phyloP scores from a whole-genome alignment of 805 yeast genomes.

The Suhomyces prunicola region DNA sequence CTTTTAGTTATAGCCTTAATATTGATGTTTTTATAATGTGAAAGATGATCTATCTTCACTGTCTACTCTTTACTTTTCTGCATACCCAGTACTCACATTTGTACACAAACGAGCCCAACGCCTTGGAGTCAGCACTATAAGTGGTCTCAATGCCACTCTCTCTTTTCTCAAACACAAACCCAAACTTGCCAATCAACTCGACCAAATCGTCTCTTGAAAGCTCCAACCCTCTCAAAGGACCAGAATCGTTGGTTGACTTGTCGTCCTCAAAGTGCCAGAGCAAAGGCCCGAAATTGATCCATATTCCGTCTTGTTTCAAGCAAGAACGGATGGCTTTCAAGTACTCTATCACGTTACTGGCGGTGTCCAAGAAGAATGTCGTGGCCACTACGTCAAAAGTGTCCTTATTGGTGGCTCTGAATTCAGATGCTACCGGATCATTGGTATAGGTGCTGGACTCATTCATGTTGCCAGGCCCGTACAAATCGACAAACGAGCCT shows the following conservation, averaged over 20 bases:
- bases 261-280: conserved; percentile 70
- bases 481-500: conserved; percentile 68
- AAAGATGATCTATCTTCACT: too few relatives aligned
- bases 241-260: conserved; percentile 25
- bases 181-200: conserved; percentile 42
- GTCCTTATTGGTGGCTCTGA: conserved; percentile 37
- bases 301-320: conserved; percentile 44
- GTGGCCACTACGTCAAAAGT: conserved; percentile 49
- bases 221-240: conserved; percentile 56
- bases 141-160: conserved; percentile 45
- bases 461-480: conserved; percentile 47
- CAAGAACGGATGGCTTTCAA: conserved; percentile 46
- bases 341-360: conserved; percentile 57
- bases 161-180: conserved; percentile 48
- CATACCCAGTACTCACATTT: conserved; percentile 72
- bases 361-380: conserved; percentile 63
- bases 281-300: conserved; percentile 69
- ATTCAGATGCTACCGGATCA: conserved; percentile 38
- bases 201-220: conserved; percentile 54
- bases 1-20: too few relatives aligned
- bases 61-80: conserved; percentile 18
- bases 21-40: too few relatives aligned
- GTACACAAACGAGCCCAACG: conserved; percentile 56
- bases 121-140: conserved; percentile 50
- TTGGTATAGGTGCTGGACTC: conserved; percentile 33